Base-by-base conservation (phyloP, 495 filamentous ascomycete species). In the Neurospora tetrasperma region DNA sequence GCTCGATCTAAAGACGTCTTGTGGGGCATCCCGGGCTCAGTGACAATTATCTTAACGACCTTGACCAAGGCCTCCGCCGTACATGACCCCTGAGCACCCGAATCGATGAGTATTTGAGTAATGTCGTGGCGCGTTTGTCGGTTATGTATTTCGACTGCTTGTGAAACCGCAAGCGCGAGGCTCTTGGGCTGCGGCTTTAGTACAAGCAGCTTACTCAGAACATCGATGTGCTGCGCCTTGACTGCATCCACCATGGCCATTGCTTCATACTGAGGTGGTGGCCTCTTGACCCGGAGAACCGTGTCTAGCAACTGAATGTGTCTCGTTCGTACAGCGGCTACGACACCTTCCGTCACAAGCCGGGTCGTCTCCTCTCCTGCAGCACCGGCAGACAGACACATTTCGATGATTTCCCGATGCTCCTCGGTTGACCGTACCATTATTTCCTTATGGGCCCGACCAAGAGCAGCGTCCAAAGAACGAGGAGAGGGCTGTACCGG, bases 211-310 rank as follows among this genome's bases (percentile, higher is more conserved):
- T 75, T 79, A 41, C 42, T 31, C 5, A 81, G 38, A 11, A 75
- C 69, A 14, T 78, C 77, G 16, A 76, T 20, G 16, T 76, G 68
- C 69, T 71, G 72, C n/a, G 71, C 43, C 5, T 77, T 77, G 31
- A 81, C 71, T 8, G 78, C 77, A 39, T 80, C 77, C n/a, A 76
- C 46, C 11, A 81, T 59, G 4, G 77, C 77, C 8, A 77, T 69
- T 4, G 75, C 74, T 23, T 79, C 78, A 18, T 75, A 76, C 7
- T 79, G 70, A 0, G 42, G 70, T 1, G 76, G 69, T 4, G 73
- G 71, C 9, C 38, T 72, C 35, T 72, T 70, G 9, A 75, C 69
- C 1, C 70, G 71, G 5, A 81, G 71, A 6, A 81, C 73, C 5
- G 70, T 79, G 38, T 75, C 76, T 6, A 80, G 43, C 12, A 81